Evolutionary conservation across 2,329 filamentous ascomycete genomes (phyloP).

Genomic region (Leptographium wingfieldii): DNA sequence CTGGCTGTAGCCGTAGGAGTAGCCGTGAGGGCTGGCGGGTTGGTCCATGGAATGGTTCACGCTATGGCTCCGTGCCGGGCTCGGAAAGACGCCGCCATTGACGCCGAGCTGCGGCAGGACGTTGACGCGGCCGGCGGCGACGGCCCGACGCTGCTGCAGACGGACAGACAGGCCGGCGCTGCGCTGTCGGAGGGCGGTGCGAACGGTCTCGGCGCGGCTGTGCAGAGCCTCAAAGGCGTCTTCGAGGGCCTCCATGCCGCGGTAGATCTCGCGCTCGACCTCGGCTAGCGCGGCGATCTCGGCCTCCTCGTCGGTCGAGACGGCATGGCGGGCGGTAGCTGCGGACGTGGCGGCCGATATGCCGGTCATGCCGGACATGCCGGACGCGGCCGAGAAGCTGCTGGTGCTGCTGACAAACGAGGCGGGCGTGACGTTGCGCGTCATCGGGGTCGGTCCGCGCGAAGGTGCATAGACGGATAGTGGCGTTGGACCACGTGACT

Average conservation of each 20-base stretch:
- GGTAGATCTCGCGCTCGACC: slow-evolving; percentile 84
- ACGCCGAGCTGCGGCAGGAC: slow-evolving; percentile 33
- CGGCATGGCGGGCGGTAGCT: slow-evolving; percentile 44
- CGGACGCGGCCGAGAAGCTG: slow-evolving; percentile 19
- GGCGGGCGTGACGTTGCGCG: slow-evolving; percentile 41
- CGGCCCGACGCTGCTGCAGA: slow-evolving; percentile 41
- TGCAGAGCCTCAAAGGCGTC: slow-evolving; percentile 92
- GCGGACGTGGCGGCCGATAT: slow-evolving; percentile 35
- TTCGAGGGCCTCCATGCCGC: slow-evolving; percentile 87
- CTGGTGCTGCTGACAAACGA: slow-evolving; percentile 3
- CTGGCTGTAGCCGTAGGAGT: background rate
- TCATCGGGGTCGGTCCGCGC: slow-evolving; percentile 18
- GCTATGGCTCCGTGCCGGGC: background rate
- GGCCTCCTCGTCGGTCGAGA: slow-evolving; percentile 86
- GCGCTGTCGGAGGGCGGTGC: slow-evolving; percentile 67
- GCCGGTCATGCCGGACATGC: slow-evolving; percentile 28
- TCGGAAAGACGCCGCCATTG: background rate
- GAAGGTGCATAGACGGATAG: slow-evolving; percentile 6
- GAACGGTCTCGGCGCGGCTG: slow-evolving; percentile 66
- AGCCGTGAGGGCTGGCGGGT: background rate
- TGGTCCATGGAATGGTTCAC: too few species aligned
- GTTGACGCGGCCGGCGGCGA: slow-evolving; percentile 29
- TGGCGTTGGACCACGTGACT: slow-evolving; percentile 25
- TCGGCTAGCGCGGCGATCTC: slow-evolving; percentile 84
- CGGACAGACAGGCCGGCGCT: slow-evolving; percentile 61